Percentiles rank a stretch among this genome's conserved stretches.
Conservation (phyloP, 2,329 filamentous ascomycete genomes). For the Arthrobotrys sinensis region DNA sequence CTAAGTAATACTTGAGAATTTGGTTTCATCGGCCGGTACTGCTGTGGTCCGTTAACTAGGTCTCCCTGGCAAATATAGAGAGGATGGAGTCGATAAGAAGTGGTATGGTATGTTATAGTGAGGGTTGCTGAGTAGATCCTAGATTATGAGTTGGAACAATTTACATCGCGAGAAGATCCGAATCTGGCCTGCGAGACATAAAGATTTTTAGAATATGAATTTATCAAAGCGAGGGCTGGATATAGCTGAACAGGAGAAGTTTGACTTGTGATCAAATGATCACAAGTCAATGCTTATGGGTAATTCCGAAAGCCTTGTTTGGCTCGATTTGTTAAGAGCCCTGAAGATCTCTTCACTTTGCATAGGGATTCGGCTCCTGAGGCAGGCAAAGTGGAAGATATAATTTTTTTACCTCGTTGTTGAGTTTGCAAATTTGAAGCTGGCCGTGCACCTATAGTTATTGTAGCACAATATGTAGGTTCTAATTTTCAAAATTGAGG, state of each 20-base stretch:
- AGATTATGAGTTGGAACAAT: too few relatives aligned
- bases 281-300: background rate
- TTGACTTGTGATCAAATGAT: background rate
- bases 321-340: conserved; percentile 13
- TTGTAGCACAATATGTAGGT: conserved; percentile 25
- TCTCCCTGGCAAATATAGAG: too few relatives aligned
- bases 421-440: conserved; percentile 5
- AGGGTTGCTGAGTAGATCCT: too few relatives aligned
- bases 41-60: too few relatives aligned
- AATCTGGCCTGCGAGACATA: too few relatives aligned
- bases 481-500: conserved; percentile 2
- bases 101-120: too few relatives aligned
- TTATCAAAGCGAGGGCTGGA: background rate
- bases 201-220: too few relatives aligned
- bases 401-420: background rate
- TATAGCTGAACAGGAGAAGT: background rate
- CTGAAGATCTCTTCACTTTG: conserved; percentile 14
- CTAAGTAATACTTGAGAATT: too few relatives aligned
- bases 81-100: too few relatives aligned
- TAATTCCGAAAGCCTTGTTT: background rate
- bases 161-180: too few relatives aligned
- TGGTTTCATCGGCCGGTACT: too few relatives aligned
- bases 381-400: conserved; percentile 10
- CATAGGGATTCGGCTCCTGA: conserved; percentile 10
- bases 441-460: background rate